phyloP scores from a whole-genome alignment of 2,329 filamentous ascomycete genomes.

The Curvularia verruculosa region DNA sequence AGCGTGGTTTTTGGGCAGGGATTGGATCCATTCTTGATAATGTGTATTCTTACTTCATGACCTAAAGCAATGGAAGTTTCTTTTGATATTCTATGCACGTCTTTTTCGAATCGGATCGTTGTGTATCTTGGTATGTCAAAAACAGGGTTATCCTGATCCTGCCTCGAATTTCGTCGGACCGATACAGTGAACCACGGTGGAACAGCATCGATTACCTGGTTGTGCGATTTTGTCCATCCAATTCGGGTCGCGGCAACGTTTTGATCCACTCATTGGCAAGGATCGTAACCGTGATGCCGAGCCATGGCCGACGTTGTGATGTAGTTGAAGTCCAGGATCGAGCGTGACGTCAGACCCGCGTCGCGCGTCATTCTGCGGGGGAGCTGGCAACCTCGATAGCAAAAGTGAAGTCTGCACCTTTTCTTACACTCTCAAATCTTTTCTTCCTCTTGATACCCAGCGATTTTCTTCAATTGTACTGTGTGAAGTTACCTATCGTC shows the following conservation, averaged over 20 bases:
- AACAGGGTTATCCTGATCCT: neutral
- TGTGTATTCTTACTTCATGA: conserved; percentile 6
- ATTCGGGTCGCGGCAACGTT: conserved; percentile 10
- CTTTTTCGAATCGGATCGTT: neutral
- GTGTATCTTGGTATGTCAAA: neutral
- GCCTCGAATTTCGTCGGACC: neutral
- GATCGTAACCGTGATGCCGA: conserved; percentile 9
- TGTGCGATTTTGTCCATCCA: neutral
- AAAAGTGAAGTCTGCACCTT: neutral
- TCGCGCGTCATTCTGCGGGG: conserved; percentile 16
- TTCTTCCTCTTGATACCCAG: conserved; percentile 15
- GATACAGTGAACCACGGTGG: neutral
- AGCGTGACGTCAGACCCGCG: conserved; percentile 15
- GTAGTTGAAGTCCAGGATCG: neutral
- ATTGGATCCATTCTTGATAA: conserved; percentile 4
- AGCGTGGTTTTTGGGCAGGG: conserved; percentile 4
- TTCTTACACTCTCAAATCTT: neutral
- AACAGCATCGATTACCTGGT: conserved; percentile 4
- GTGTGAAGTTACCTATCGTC: neutral
- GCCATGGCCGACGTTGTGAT: conserved; percentile 14
- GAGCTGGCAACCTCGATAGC: conserved; percentile 9
- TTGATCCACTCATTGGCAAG: conserved; percentile 6
- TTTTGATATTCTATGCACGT: neutral
- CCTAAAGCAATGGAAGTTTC: neutral
- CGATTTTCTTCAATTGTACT: neutral